Base-by-base conservation (phyloP, 257 asterid species). In the Solanum piurae region DNA sequence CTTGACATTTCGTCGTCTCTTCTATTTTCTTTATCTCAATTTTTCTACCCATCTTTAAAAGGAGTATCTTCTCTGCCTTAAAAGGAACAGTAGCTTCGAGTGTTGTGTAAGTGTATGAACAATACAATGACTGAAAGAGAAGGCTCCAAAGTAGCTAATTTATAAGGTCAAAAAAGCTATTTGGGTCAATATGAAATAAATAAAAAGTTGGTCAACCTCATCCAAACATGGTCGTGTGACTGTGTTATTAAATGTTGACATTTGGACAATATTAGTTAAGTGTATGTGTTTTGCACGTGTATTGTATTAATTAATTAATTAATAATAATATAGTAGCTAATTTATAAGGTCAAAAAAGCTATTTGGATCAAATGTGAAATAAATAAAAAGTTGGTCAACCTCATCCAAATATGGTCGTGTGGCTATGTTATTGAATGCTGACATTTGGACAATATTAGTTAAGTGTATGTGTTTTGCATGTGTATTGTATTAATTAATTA, bases 11-110 rank as follows among this genome's bases (percentile, higher is more conserved):
- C 0, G 93, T 91, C 4, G 42, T 33, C 14, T 94, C 90, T 7
- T 93, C 91, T 0, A 95, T 95, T 75, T 92, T 95, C 52, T 94
- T 94, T 86, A 95, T 89, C 1, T 92, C 97, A 1, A 92, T 89
- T 88, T 92, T 95, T 40, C 93, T 87, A 40, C 95, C 96, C 98
- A 94, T 93, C 83, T 29, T 16, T 27, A 2, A 27, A 27, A 16
- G 20, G 16, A 23, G 66, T 44, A 1, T 44, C 27, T 80, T 80
- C 42, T 18, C 10, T 29, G 20, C 9, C 42, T 80, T 29, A 8
- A 1, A 46, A 1, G 9, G 21, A 42, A 25, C 25, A 79, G 9
- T 79, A 16, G 21, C 37, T 27, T 68, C 27, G 36, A 40, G 37
- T 77, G 25, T 72, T 33, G 79, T 5, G n/a, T 4, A 31, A 31